Evolutionary conservation across 1,284 basidiomycete genomes (phyloP), one percentile per base, ranked within the genome.

Genomic region (Lentinus polychrous): DNA sequence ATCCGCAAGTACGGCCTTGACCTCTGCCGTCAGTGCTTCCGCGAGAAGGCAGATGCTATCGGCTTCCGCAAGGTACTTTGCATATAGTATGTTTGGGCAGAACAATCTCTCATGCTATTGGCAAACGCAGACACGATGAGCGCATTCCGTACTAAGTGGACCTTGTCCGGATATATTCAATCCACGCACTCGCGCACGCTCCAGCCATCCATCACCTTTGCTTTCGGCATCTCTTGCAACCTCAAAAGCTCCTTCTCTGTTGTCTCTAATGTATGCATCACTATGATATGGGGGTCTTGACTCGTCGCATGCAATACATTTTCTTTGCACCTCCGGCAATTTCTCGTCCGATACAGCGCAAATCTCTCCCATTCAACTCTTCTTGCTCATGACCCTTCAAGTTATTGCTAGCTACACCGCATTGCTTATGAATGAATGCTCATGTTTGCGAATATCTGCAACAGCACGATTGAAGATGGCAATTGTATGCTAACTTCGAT

Each of bases 1-100:
- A 92, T 97, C 73, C 89, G 86, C 69, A 91, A 91, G 71, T 92
- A 92, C 74, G 91, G 92, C 52, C 82, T 96, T 64, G 91, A 95
- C 75, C 87, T 95, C 62, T 96, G 93, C 79, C 89, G 93, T 71
- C 93, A 96, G 74, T 96, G 93, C 75, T 96, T 96, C 88, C 89
- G 94, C 63, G 94, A 96, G 78, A 94, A 94, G 76, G 81, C 91
- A 55, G 79, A 83, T 61, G 86, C 87, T 57, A 95, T 96, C 65
- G 94, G 93, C 56, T 96, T 96, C 79, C 74, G 79, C 68, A 96
- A 96, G 90, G 92, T 93, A 60, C 60, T 78, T 56, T 8, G 5
- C 7, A n/a, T 42, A 7, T n/a, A 4, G 12, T 15, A 34, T 37
- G 14, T 18, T 15, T 12, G 18, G 5, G 14, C 7, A 7, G 14